Evolutionary conservation across 2,329 filamentous ascomycete genomes (phyloP).

Genomic region (Colletotrichum sp.): DNA sequence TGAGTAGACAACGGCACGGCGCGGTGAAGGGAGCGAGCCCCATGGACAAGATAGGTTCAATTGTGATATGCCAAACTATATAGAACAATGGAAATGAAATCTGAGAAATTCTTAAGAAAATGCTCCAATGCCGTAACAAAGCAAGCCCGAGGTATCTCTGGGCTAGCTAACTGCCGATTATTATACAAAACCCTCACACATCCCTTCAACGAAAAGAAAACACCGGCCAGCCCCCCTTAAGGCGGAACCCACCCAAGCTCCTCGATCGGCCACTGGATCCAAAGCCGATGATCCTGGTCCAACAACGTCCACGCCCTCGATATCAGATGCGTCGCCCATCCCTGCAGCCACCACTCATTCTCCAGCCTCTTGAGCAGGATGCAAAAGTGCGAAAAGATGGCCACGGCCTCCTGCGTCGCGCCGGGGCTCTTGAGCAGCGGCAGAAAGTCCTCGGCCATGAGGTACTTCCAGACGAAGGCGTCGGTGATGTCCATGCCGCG

Average conservation of each 20-base stretch:
- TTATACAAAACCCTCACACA: neutral
- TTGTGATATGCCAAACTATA: neutral
- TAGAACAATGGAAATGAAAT: neutral
- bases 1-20: neutral
- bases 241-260: conserved; percentile 27
- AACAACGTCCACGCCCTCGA: conserved; percentile 33
- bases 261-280: conserved; percentile 33
- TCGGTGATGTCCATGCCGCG: conserved; percentile 38
- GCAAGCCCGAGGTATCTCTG: neutral
- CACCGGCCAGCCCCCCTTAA: neutral
- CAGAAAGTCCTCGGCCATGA: conserved; percentile 38
- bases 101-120: neutral
- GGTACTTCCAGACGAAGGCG: conserved; percentile 45
- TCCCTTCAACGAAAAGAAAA: neutral
- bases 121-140: neutral
- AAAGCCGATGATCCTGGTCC: conserved; percentile 40
- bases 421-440: conserved; percentile 32
- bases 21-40: neutral
- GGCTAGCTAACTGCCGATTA: neutral
- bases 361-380: conserved; percentile 35
- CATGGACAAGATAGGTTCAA: neutral
- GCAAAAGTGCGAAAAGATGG: conserved; percentile 40
- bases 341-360: conserved; percentile 41
- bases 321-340: conserved; percentile 38
- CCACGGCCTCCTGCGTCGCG: conserved; percentile 33